A percentile compares a stretch with the other conserved stretches of the same genome.
Conservation (phyloP, 495 filamentous ascomycete species). For the Lophiotrema nucula region DNA sequence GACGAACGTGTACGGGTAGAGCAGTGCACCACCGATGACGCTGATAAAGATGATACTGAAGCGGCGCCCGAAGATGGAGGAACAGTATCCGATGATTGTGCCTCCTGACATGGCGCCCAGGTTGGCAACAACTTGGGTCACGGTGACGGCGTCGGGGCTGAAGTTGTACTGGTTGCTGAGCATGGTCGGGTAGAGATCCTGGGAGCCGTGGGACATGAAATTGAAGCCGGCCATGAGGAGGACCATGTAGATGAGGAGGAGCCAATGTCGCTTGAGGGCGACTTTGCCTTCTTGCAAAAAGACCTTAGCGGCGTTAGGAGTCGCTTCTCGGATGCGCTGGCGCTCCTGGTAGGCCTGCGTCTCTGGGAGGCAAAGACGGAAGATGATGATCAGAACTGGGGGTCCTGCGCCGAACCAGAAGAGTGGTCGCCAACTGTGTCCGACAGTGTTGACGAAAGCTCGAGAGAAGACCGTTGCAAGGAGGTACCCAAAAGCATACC, state of each 20-base stretch:
- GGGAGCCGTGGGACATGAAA: conserved; percentile 90
- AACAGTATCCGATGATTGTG: conserved; percentile 72
- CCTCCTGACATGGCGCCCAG: conserved; percentile 77
- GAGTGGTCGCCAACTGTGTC: conserved; percentile 44
- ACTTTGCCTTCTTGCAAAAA: conserved; percentile 76
- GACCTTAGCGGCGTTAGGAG: conserved; percentile 52
- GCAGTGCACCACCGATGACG: conserved; percentile 71
- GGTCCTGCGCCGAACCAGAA: conserved; percentile 85
- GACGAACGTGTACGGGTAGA: conserved; percentile 82
- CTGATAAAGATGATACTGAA: conserved; percentile 77
- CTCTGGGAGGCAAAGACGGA: conserved; percentile 74
- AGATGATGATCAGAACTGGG: conserved; percentile 76
- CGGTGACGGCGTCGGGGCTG: conserved; percentile 66
- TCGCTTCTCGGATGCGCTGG: conserved; percentile 55
- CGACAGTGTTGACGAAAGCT: conserved; percentile 35
- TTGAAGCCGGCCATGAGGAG: conserved; percentile 89
- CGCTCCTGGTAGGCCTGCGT: conserved; percentile 66
- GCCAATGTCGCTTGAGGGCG: conserved; percentile 73
- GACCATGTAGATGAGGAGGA: conserved; percentile 75
- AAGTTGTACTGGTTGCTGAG: conserved; percentile 75
- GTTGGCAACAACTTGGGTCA: conserved; percentile 84
- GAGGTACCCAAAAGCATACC: conserved; percentile 84
- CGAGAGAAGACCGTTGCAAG: conserved; percentile 75
- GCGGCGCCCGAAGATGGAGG: conserved; percentile 78
- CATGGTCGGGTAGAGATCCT: conserved; percentile 89